Evolutionary conservation across 345 rosid genomes (phyloP).

Genomic region (Salix arbutifolia): DNA sequence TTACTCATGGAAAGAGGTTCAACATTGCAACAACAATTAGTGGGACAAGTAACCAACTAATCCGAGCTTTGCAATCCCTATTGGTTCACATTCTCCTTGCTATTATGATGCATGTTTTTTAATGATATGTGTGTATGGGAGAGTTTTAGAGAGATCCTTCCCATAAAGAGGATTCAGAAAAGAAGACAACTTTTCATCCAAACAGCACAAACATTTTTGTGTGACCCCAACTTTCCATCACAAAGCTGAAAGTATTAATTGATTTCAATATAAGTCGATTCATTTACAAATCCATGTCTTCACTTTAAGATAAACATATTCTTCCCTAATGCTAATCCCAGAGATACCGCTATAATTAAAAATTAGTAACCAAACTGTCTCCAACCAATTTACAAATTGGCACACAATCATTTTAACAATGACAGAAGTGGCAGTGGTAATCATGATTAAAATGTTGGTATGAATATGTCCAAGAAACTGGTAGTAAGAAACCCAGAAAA

Average conservation of each 20-base stretch:
- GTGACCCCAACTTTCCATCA: neutral
- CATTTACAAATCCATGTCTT: neutral
- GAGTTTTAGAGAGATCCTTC: neutral
- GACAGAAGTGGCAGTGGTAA: neutral
- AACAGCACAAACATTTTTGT: neutral
- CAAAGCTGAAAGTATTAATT: neutral
- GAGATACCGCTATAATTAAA: too few species aligned
- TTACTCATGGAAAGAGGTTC: neutral
- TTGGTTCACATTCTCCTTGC: neutral
- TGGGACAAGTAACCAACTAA: conserved; percentile 3
- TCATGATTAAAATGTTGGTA: neutral
- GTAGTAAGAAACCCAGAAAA: neutral
- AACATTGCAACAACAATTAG: neutral
- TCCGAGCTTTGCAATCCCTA: neutral
- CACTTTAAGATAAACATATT: too few species aligned
- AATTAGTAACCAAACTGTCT: too few species aligned
- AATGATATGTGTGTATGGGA: too few species aligned
- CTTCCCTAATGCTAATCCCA: too few species aligned
- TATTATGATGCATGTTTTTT: neutral
- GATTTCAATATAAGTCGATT: neutral
- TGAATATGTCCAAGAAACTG: neutral
- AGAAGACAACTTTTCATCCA: neutral
- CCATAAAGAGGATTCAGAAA: neutral
- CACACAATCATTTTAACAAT: neutral
- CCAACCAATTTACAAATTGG: too few species aligned